A percentile compares a stretch with the other conserved stretches of the same genome.
Evolutionary conservation across 768 basidiomycete species (phyloP).

Genomic region (Auriscalpium microsporum): DNA sequence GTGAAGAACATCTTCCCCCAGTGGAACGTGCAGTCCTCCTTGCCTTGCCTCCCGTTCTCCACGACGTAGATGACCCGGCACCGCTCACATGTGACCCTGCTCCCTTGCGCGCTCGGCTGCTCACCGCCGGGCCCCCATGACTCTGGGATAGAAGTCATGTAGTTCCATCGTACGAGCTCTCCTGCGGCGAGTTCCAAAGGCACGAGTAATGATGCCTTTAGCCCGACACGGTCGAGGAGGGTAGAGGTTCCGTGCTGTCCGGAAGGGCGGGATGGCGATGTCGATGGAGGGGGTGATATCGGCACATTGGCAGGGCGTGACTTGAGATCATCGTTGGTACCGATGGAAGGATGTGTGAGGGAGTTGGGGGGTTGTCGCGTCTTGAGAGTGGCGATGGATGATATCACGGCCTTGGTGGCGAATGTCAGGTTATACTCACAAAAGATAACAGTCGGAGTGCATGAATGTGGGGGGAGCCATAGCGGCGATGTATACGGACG

Average conservation of each 20-base stretch:
- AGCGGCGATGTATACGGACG: conserved; percentile 13
- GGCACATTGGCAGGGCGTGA: conserved; percentile 35
- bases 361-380: conserved; percentile 47
- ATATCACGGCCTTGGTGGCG: conserved; percentile 39
- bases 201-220: conserved; percentile 47
- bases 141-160: conserved; percentile 58
- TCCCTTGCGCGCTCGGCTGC: conserved; percentile 52
- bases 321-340: conserved; percentile 59
- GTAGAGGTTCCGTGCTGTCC: conserved; percentile 44
- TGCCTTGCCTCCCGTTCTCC: conserved; percentile 29
- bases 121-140: conserved; percentile 49
- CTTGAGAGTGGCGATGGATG: conserved; percentile 43
- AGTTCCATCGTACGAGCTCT: conserved; percentile 60
- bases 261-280: not conserved
- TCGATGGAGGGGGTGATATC: not conserved
- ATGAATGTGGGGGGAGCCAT: not conserved
- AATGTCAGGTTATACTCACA: not conserved
- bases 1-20: conserved; percentile 67
- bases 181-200: conserved; percentile 50
- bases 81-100: conserved; percentile 66
- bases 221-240: conserved; percentile 24
- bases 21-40: conserved; percentile 68
- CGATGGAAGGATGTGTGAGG: conserved; percentile 61
- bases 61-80: conserved; percentile 65
- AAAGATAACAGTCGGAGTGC: conserved; percentile 11